These are phyloP conservation scores for Acorus gramineus DNA, from an alignment of 106 monocot genomes.

Conservation along the genomic window DNA sequence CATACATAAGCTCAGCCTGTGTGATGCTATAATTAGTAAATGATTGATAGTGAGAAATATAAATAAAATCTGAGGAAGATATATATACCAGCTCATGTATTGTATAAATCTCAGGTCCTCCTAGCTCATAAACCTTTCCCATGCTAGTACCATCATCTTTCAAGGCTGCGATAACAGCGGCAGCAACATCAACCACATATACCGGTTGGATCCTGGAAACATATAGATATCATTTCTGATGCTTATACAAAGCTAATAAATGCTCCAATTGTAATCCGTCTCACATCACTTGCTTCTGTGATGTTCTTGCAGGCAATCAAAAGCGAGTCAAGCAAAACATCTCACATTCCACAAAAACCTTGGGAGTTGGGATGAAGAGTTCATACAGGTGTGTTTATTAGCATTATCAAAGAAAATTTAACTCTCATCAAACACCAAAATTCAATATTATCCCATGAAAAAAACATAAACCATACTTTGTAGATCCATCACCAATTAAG, in stretches of 20 bases:
- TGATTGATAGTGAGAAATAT: neutral
- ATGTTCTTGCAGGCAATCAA: too few species aligned
- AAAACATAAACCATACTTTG: constrained; percentile 38
- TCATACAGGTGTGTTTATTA: neutral
- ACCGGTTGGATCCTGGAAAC: constrained; percentile 89
- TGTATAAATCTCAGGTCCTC: constrained; percentile 75
- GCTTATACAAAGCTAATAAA: too few species aligned
- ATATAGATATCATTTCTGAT: neutral
- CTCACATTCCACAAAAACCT: too few species aligned
- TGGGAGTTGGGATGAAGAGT: too few species aligned
- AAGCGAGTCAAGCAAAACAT: too few species aligned
- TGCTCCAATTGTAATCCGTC: too few species aligned
- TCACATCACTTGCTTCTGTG: too few species aligned
- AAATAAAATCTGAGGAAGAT: constrained; percentile 2
- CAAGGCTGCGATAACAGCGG: constrained; percentile 73
- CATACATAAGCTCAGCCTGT: constrained; percentile 93
- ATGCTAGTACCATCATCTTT: constrained; percentile 90
- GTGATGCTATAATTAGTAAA: neutral
- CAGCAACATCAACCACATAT: constrained; percentile 90
- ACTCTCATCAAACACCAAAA: constrained; percentile 4
- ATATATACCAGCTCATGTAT: constrained; percentile 72
- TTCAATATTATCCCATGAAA: neutral
- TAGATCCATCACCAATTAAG: constrained; percentile 79
- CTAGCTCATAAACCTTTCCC: constrained; percentile 89
- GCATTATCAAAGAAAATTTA: neutral